Evolutionary conservation across 1,284 basidiomycete species (phyloP).

Genomic region (Trichosporon faecale): DNA sequence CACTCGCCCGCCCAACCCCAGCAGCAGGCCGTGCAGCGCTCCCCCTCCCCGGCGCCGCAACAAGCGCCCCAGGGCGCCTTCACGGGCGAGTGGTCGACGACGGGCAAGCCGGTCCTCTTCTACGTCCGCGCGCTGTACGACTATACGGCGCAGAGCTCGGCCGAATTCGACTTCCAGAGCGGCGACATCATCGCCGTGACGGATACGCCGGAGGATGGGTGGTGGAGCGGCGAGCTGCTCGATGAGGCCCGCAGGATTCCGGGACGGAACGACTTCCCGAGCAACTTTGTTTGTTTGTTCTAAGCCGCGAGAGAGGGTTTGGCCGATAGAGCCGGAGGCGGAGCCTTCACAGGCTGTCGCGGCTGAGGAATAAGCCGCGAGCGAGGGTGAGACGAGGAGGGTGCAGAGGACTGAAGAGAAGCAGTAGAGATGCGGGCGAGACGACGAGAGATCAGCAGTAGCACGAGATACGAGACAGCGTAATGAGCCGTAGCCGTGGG

Average conservation of each 20-base stretch:
- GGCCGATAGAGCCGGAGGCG: too few species aligned
- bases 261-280: slow-evolving; percentile 84
- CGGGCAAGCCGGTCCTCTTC: slow-evolving; percentile 49
- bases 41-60: slow-evolving; percentile 43
- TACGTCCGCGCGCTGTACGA: slow-evolving; percentile 87
- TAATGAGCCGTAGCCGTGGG: not conserved
- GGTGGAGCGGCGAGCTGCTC: slow-evolving; percentile 76
- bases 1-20: not conserved
- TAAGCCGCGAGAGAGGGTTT: not conserved
- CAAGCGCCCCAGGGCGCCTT: slow-evolving; percentile 40
- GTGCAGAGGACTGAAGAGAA: not conserved
- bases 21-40: slow-evolving; percentile 29
- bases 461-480: not conserved
- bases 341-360: too few species aligned
- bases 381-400: not conserved
- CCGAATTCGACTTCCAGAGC: slow-evolving; percentile 75
- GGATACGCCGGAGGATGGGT: slow-evolving; percentile 84
- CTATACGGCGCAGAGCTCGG: slow-evolving; percentile 67
- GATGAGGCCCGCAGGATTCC: slow-evolving; percentile 76
- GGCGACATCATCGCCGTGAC: slow-evolving; percentile 92
- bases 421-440: too few species aligned
- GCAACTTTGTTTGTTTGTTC: slow-evolving; percentile 62
- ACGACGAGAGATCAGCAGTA: not conserved
- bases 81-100: slow-evolving; percentile 51
- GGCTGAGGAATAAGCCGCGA: not conserved